Percentiles rank a stretch among this genome's conserved stretches.
These are phyloP conservation scores for Trametes meyenii DNA, from an alignment of 768 basidiomycete genomes.

Conservation along the genomic window DNA sequence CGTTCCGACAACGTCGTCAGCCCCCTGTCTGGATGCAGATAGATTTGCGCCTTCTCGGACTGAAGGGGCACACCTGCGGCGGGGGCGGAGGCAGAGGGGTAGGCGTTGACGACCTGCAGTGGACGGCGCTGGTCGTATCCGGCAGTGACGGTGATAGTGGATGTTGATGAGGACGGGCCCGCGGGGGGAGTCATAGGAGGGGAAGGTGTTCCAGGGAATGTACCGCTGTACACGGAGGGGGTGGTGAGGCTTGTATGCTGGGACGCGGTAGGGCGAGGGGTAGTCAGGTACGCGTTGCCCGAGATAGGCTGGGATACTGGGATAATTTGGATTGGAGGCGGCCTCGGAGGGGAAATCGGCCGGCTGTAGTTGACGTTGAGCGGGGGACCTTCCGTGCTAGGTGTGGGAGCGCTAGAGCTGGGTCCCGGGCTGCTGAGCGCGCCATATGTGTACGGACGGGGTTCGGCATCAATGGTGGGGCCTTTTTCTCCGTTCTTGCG, in stretches of 20 bases:
- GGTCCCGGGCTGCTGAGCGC: conserved; percentile 6
- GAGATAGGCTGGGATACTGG: background rate
- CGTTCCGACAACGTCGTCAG: conserved; percentile 2
- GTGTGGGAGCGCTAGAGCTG: conserved; percentile 3
- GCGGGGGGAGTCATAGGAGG: background rate
- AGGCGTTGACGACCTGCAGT: conserved; percentile 14
- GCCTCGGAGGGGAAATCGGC: background rate
- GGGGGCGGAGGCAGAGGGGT: background rate
- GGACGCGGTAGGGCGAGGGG: background rate
- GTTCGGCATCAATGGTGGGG: conserved; percentile 8
- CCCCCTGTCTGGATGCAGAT: conserved; percentile 15
- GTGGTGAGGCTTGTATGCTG: background rate
- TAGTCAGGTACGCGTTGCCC: background rate
- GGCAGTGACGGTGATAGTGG: background rate
- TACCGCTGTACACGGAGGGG: background rate
- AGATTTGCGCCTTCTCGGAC: conserved; percentile 15
- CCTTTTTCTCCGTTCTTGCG: conserved; percentile 6
- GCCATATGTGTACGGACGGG: conserved; percentile 14
- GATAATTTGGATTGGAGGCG: background rate
- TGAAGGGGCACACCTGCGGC: background rate
- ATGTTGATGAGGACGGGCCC: background rate
- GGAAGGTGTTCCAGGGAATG: background rate
- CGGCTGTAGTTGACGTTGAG: background rate
- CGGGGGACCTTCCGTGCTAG: conserved; percentile 6
- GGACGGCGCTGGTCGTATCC: conserved; percentile 7